Base-by-base conservation (phyloP, 495 filamentous ascomycete species). In the Penicillium cinerascens region DNA sequence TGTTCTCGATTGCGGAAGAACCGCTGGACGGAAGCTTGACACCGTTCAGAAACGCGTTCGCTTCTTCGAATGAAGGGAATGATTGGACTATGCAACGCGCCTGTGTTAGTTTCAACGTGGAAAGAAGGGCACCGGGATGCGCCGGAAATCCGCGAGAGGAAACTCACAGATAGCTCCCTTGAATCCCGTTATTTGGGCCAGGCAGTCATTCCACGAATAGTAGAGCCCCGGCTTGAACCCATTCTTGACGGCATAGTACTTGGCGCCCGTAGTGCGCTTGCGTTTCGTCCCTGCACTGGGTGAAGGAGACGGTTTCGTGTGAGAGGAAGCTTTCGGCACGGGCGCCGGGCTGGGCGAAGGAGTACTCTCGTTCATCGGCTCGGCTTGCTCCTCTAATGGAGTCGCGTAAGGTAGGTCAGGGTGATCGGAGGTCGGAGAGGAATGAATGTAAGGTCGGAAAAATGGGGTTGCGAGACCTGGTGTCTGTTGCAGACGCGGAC, bases 161-260 rank as follows among this genome's bases (percentile, higher is more conserved):
- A 44, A 81, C 87, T 67, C 73, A 93, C 89, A 95, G 21, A 78
- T 74, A 36, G 92, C 88, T 37, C 88, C 87, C 64, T 88, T 89
- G 68, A 84, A 95, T n/a, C 92, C 92, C 8, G 80, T 86, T 40
- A 89, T 87, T 65, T 96, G 89, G 42, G 78, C 78, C 63, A 92
- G 73, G 63, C 91, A 96, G 46, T 93, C 87, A 16, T 71, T 68
- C 88, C 89, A 98, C 43, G 72, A 84, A 59, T 83, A 80, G 68
- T 96, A 98, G n/a, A 98, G 83, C 4, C 91, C 93, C 1, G 93
- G 91, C 22, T 74, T 81, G 51, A 81, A 78, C 7, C 93, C 93
- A 18, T 74, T 77, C 36, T 85, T 84, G 21, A 98, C 93, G 11
- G 87, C 90, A 68, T 97, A 98, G 70, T 85, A 96, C 71, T 93